Base-by-base conservation (phyloP, 768 basidiomycete species). In the Psilocybe cubensis region DNA sequence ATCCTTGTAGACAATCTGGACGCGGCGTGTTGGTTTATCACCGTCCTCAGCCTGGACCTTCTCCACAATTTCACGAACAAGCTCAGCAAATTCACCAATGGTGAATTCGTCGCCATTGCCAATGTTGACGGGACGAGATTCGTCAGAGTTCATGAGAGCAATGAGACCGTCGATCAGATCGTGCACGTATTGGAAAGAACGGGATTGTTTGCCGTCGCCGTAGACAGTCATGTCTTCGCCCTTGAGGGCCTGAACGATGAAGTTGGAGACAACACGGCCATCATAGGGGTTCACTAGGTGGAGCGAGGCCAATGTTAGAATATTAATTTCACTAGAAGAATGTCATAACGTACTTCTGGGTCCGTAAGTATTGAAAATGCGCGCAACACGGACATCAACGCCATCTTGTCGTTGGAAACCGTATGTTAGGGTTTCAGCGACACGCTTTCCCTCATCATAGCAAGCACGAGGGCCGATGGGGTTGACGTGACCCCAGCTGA, bases 381-480 rank as follows among this genome's bases (percentile, higher is more conserved):
- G 92, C 2, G 96, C 96, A 40, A 99, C 96, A 54, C 96, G 89
- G 52, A 98, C 93, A 64, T 98, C 92, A 58, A 99, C 96, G 54
- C 88, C 87, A 68, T 98, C 94, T 72, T 97, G 97, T 57, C 91
- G 83, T 62, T 92, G 90, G 81, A 91, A 98, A 38, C 96, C 96
- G 68, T 98, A 99, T 6, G 96, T 96, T 62, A 99, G 75, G 17
- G 96, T 97, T 77, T 99, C 97, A 38, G 97, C 96, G 35, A 98
- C 96, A 66, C 97, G 94, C 78, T 99, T 99, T 47, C 97, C 97
- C 76, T 99, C 97, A 69, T 99, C 97, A 70, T 99, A 99, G 75
- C 97, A 99, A n/a, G 96, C 96, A 60, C 97, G 92, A 58, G 93
- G 92, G 21, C 97, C 97, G 65, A 96, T 97, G 41, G 95, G 95